A percentile compares a stretch with the other conserved stretches of the same genome.
phyloP scores from a whole-genome alignment of 495 filamentous ascomycete species.

The Podospora didyma region DNA sequence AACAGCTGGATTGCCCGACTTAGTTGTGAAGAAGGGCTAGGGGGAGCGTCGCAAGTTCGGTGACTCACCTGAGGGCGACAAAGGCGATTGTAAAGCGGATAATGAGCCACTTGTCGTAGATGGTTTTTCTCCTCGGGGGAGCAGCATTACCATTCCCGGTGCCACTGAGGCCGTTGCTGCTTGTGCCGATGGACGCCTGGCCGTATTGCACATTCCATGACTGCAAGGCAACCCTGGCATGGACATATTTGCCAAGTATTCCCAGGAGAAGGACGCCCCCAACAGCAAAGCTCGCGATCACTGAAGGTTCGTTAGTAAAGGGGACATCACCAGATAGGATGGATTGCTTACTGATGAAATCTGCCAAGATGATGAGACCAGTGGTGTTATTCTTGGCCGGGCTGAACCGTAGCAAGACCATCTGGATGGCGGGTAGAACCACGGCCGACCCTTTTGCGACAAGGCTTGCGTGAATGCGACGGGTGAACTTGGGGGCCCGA shows the following conservation, averaged over 20 bases:
- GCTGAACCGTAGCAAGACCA: slow-evolving; percentile 32
- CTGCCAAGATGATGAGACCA: slow-evolving; percentile 37
- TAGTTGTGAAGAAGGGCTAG: not conserved
- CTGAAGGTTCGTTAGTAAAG: slow-evolving; percentile 19
- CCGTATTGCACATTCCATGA: slow-evolving; percentile 37
- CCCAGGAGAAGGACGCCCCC: slow-evolving; percentile 37
- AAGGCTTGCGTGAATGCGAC: slow-evolving; percentile 25
- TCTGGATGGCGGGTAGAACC: slow-evolving; percentile 32
- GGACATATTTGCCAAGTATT: slow-evolving; percentile 44
- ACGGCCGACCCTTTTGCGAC: slow-evolving; percentile 34
- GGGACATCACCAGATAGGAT: not conserved
- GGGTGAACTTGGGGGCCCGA: slow-evolving; percentile 11
- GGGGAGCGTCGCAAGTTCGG: not conserved
- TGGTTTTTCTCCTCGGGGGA: slow-evolving; percentile 13
- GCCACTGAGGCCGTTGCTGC: not conserved
- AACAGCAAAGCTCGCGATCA: slow-evolving; percentile 36
- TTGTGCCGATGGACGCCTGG: slow-evolving; percentile 13
- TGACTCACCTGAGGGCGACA: slow-evolving; percentile 33
- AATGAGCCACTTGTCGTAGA: slow-evolving; percentile 47
- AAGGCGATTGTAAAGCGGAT: slow-evolving; percentile 45
- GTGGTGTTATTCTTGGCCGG: slow-evolving; percentile 23
- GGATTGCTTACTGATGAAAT: slow-evolving; percentile 35
- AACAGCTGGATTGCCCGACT: slow-evolving; percentile 16
- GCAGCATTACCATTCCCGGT: slow-evolving; percentile 2
- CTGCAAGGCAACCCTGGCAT: slow-evolving; percentile 34